Conservation (phyloP, 208 protist species). For the Crithidia mellificae region DNA sequence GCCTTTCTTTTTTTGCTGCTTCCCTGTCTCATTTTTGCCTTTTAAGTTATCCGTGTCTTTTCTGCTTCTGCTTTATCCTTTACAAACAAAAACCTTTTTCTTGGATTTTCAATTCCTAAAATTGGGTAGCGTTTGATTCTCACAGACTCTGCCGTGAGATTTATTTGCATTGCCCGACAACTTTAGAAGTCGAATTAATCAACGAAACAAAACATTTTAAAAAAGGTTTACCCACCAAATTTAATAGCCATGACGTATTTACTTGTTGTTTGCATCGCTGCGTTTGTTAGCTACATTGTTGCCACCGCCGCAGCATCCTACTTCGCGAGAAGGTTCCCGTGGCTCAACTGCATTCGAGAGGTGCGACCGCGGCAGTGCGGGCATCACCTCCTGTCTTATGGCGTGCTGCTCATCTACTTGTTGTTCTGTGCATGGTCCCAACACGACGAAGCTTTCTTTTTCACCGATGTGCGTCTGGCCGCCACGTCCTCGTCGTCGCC, state of each 20-base stretch:
- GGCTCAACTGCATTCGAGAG: conserved; percentile 25
- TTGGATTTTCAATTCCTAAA: no score
- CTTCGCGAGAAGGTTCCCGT: conserved; percentile 23
- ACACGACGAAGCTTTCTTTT: background rate
- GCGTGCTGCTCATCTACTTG: conserved; percentile 25
- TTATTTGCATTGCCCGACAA: no score
- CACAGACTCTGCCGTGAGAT: no score
- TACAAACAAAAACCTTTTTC: no score
- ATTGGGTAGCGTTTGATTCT: background rate
- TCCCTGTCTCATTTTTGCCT: no score
- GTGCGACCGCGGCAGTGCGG: conserved; percentile 28
- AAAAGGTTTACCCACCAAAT: no score
- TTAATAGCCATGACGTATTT: conserved; percentile 12
- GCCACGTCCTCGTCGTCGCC: no score
- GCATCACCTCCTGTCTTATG: conserved; percentile 20
- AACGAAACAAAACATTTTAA: background rate
- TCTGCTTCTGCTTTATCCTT: no score
- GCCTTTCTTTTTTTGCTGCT: no score
- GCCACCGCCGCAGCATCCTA: conserved; percentile 1
- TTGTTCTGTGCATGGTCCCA: background rate
- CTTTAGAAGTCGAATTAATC: no score
- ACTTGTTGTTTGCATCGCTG: background rate
- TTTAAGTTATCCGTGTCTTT: no score
- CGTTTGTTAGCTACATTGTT: conserved; percentile 8
- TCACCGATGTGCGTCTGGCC: background rate